Evolutionary conservation across 164 flowering plant genomes (phyloP).

Genomic region (Annona cherimola): DNA sequence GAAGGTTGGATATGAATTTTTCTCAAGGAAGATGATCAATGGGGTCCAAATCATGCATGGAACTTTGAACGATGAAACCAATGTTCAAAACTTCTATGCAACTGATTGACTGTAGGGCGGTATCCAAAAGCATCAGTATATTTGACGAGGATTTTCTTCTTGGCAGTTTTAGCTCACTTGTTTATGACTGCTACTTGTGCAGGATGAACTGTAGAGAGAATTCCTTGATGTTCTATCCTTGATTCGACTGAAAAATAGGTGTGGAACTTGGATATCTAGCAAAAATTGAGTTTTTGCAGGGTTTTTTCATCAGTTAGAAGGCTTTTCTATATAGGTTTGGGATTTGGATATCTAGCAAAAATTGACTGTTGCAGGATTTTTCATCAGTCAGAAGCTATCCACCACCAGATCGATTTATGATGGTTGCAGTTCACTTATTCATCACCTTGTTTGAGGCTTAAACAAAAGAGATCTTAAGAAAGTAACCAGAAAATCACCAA

Average conservation of each 20-base stretch:
- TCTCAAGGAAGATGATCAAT: neutral
- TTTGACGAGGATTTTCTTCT: too few species aligned
- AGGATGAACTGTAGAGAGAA: conserved; percentile 5
- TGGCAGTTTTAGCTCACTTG: neutral
- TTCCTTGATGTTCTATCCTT: neutral
- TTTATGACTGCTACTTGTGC: neutral
- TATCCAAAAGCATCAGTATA: neutral
- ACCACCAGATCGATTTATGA: too few species aligned
- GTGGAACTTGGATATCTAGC: neutral
- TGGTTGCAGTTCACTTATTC: too few species aligned
- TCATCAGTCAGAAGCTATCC: too few species aligned
- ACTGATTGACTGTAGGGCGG: neutral
- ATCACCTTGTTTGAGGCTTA: neutral
- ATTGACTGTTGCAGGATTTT: neutral
- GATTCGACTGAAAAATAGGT: neutral
- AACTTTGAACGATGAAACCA: neutral
- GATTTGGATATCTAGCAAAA: neutral
- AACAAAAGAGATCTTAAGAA: neutral
- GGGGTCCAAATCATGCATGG: neutral
- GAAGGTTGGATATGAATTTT: neutral
- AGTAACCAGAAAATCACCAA: neutral
- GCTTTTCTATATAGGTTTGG: neutral
- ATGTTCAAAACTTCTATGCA: neutral
- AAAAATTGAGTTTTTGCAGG: neutral
- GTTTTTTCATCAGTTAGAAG: neutral